Conservation (phyloP, 345 rosid genomes). For the Linum trigynum region DNA sequence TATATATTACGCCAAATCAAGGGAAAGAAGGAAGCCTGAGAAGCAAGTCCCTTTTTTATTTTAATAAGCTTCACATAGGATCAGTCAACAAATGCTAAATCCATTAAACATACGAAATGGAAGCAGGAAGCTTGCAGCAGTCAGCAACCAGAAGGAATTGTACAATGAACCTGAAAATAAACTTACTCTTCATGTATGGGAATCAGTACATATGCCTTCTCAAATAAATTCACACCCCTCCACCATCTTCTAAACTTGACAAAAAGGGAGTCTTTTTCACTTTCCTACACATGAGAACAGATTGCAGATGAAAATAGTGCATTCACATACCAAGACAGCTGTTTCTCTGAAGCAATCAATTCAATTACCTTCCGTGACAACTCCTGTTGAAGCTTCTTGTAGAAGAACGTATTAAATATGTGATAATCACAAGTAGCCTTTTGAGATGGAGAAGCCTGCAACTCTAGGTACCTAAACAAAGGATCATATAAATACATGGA, state of each 20-base stretch:
- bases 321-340: background rate
- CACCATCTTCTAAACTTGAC: slow-evolving; percentile 92
- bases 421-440: slow-evolving; percentile 46
- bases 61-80: background rate
- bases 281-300: slow-evolving; percentile 13
- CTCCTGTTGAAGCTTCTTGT: slow-evolving; percentile 75
- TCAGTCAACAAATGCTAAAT: background rate
- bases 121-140: no score
- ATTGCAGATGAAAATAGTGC: slow-evolving; percentile 7
- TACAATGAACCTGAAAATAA: background rate
- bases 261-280: slow-evolving; percentile 51
- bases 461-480: slow-evolving; percentile 58
- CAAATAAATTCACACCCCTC: slow-evolving; percentile 78
- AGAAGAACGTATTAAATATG: slow-evolving; percentile 78
- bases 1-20: no score
- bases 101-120: no score
- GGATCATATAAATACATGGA: background rate
- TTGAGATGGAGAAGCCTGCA: slow-evolving; percentile 38
- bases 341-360: background rate
- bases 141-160: background rate
- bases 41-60: background rate
- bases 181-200: slow-evolving; percentile 93
- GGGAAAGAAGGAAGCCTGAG: no score
- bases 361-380: slow-evolving; percentile 51
- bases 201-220: slow-evolving; percentile 74